A percentile compares a stretch with the other conserved stretches of the same genome.
Conservation (phyloP, 2,329 filamentous ascomycete species). For the Pleomassaria siparia region DNA sequence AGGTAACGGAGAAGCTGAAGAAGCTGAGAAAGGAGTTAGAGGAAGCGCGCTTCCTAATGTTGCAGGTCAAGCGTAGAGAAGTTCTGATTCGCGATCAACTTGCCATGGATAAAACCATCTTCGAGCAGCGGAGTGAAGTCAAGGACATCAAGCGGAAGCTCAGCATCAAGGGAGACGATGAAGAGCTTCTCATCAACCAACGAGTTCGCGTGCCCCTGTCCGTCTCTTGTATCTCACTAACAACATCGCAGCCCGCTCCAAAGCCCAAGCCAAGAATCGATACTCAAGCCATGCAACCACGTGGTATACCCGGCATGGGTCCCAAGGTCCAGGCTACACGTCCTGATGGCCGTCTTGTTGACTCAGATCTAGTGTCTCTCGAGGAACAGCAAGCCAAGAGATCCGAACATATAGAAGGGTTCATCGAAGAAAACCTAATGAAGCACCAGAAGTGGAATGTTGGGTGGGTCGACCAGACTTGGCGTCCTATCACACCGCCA, state of each 20-base stretch:
- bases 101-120: constrained; percentile 72
- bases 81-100: constrained; percentile 76
- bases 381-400: constrained; percentile 78
- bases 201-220: constrained; percentile 64
- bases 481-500: constrained; percentile 79
- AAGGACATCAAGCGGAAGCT: constrained; percentile 88
- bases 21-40: constrained; percentile 88
- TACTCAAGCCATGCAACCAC: constrained; percentile 60
- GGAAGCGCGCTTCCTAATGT: constrained; percentile 78
- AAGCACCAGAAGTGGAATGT: constrained; percentile 93
- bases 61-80: constrained; percentile 78
- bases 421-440: constrained; percentile 83
- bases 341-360: constrained; percentile 67
- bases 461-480: constrained; percentile 84
- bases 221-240: constrained; percentile 17
- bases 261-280: constrained; percentile 60
- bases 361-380: constrained; percentile 76
- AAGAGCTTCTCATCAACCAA: constrained; percentile 81
- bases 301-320: constrained; percentile 64
- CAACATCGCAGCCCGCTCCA: constrained; percentile 33
- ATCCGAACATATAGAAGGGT: constrained; percentile 75
- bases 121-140: constrained; percentile 77
- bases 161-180: constrained; percentile 88
- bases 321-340: constrained; percentile 53
- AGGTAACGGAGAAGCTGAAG: constrained; percentile 92